Percentiles rank a stretch among this genome's conserved stretches.
Conservation (phyloP, 257 asterid species). For the Solanum medicagineum region DNA sequence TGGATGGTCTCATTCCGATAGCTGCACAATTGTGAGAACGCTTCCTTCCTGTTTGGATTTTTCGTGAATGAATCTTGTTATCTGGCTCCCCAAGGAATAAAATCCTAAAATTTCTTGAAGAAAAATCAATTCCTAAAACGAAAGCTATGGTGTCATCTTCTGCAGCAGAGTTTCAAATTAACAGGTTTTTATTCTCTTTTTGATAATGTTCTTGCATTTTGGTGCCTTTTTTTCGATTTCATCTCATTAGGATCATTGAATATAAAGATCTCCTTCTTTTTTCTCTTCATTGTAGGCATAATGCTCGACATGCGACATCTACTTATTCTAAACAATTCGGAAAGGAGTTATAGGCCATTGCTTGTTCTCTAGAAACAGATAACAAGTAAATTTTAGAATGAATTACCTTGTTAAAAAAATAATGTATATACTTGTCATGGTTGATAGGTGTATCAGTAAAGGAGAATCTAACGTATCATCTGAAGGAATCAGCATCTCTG, state of each 20-base stretch:
- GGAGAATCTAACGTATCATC: neutral
- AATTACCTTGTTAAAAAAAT: neutral
- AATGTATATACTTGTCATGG: neutral
- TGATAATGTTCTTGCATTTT: neutral
- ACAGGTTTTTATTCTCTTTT: neutral
- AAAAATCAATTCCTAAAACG: neutral
- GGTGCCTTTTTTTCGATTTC: neutral
- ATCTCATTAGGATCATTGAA: too few relatives aligned
- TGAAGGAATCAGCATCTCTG: neutral
- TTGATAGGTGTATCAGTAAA: neutral
- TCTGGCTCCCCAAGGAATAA: neutral
- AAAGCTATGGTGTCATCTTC: neutral
- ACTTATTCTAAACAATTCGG: neutral
- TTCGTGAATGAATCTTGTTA: neutral
- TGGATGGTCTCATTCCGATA: constrained; percentile 8
- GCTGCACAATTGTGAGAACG: neutral
- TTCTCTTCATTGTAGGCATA: neutral
- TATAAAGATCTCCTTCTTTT: too few relatives aligned
- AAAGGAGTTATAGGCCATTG: neutral
- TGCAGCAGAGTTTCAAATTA: neutral
- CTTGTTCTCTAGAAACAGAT: neutral
- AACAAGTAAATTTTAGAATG: neutral
- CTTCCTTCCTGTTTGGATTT: neutral
- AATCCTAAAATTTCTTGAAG: neutral
- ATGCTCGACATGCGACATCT: neutral